Evolutionary conservation across 75 land plant species (phyloP).

Genomic region (Chamaecyparis obtusa): DNA sequence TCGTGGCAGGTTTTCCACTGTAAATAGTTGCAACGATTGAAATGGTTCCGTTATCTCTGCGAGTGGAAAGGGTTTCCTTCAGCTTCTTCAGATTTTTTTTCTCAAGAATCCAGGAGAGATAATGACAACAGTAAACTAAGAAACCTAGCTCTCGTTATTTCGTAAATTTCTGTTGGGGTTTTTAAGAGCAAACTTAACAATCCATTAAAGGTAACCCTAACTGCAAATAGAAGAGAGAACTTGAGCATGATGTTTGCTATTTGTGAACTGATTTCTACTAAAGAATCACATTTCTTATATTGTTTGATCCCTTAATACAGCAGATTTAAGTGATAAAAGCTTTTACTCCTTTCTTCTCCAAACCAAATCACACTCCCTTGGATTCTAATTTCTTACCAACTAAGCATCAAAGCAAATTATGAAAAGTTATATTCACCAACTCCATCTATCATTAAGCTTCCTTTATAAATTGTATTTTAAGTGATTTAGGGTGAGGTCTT

Average conservation of each 20-base stretch:
- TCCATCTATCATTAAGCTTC: too few relatives aligned
- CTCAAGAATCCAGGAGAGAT: background rate
- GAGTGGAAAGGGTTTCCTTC: background rate
- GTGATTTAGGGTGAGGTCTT: too few relatives aligned
- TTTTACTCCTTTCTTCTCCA: too few relatives aligned
- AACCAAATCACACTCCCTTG: too few relatives aligned
- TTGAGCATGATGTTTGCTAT: background rate
- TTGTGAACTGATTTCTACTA: background rate
- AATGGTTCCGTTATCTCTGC: background rate
- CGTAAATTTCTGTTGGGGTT: background rate
- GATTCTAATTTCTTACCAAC: too few relatives aligned
- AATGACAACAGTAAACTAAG: background rate
- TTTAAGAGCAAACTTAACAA: background rate
- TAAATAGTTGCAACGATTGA: background rate
- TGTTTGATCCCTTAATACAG: background rate
- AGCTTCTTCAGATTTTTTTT: background rate
- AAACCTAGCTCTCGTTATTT: background rate
- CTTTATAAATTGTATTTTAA: too few relatives aligned
- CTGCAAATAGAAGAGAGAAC: background rate
- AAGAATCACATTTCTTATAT: background rate
- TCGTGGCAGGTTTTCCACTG: background rate
- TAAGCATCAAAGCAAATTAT: too few relatives aligned
- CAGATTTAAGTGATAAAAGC: background rate
- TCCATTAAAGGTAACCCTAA: background rate
- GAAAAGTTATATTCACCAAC: too few relatives aligned